Evolutionary conservation across 306 rosid genomes (phyloP).

Genomic region (Acacia melanoxylon): DNA sequence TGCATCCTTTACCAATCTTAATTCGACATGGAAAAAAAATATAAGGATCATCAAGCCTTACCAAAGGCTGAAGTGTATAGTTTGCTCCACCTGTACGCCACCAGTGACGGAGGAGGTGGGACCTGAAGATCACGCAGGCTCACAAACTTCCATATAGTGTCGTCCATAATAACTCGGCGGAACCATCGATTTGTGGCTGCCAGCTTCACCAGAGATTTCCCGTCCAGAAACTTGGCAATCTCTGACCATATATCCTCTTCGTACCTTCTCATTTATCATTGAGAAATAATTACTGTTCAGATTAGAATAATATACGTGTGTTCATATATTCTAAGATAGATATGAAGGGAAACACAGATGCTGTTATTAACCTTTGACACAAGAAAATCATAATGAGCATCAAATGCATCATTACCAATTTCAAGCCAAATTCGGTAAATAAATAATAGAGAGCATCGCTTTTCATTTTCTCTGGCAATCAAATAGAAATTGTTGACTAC

Average conservation of each 20-base stretch:
- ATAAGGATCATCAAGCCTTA: constrained; percentile 29
- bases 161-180: constrained; percentile 67
- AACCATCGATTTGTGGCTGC: constrained; percentile 84
- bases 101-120: constrained; percentile 54
- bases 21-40: constrained; percentile 6
- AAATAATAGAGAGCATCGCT: neutral
- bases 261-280: constrained; percentile 50
- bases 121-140: constrained; percentile 89
- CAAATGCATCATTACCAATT: neutral
- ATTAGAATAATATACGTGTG: neutral
- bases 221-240: constrained; percentile 82
- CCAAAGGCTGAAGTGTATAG: constrained; percentile 80
- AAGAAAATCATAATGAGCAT: neutral
- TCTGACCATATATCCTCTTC: constrained; percentile 93
- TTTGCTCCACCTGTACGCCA: constrained; percentile 67
- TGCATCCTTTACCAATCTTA: neutral
- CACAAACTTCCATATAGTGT: constrained; percentile 74
- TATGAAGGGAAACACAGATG: neutral
- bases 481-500: neutral
- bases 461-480: neutral
- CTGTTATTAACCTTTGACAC: neutral
- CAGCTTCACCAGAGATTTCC: constrained; percentile 79
- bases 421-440: neutral
- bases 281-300: constrained; percentile 11
- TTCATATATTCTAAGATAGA: neutral